Evolutionary conservation across 495 filamentous ascomycete species (phyloP), one percentile per base, ranked within the genome.

Genomic region (Penicillium chermesinum): DNA sequence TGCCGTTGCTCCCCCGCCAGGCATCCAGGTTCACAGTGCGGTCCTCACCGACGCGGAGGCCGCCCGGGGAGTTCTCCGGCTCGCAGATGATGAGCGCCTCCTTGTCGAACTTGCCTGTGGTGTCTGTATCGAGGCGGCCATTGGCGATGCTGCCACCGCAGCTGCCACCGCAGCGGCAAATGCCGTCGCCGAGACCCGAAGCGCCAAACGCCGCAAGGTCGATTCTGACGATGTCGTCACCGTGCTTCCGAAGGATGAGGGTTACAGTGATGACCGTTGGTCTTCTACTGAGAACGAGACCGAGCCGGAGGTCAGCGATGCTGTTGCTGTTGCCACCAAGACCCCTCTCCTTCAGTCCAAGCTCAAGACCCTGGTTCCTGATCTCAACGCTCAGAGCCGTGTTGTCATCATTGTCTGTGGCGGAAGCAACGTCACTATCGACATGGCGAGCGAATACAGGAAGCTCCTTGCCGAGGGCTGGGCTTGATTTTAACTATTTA

Each of bases 401-500:
- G 78, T 97, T 20, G 89, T 96, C 4, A 73, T 97, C 44, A 73
- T 95, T 18, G 80, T 96, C 17, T 97, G 91, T 62, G 91, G 91
- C 0, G 91, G 91, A 7, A 83, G 77, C 37, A 86, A 86, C 64
- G 78, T 90, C 38, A 84, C 80, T 3, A 65, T 85, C 19, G 80
- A 85, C 15, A 79, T 82, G 59, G 63, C 95, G 55, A 69, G 67
- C 37, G 66, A 65, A 41, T 97, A 85, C 66, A 72, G 73, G 58
- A 65, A 76, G 69, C 54, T 69, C 60, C 39, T 75, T 49, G 52
- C 59, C 14, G 59, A 72, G 38, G 71, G 70, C 3, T 75, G 70
- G 71, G 58, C 50, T 17, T 65, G 41, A 62, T 2, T 13, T 5
- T 30, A 10, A 10, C 5, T 10, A 30, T 30, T 10, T 30, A 10